A percentile compares a stretch with the other conserved stretches of the same genome.
These are phyloP conservation scores for Phytophthora hybrid DNA, from an alignment of 352 stramenopile species.

Conservation along the genomic window DNA sequence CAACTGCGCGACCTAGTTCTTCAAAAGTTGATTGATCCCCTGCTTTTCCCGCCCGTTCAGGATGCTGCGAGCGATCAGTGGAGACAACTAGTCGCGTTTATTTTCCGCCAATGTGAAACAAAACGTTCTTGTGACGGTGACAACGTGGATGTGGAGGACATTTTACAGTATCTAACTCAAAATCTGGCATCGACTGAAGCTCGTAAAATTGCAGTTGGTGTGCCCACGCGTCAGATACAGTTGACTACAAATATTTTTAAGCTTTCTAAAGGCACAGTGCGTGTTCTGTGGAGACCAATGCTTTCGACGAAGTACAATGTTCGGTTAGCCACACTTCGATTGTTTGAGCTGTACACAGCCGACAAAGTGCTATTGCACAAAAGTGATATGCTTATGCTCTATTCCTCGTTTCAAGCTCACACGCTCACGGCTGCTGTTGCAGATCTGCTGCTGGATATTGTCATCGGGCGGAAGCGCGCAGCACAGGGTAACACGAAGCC, in stretches of 20 bases:
- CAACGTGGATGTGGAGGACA: constrained; percentile 62
- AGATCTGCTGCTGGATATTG: constrained; percentile 69
- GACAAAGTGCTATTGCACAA: constrained; percentile 70
- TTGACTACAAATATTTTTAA: constrained; percentile 48
- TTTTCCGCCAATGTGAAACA: constrained; percentile 59
- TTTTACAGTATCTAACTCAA: constrained; percentile 68
- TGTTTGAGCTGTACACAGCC: constrained; percentile 78
- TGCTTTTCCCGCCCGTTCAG: constrained; percentile 60
- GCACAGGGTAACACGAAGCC: constrained; percentile 17
- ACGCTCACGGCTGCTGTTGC: constrained; percentile 53
- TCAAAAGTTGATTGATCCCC: constrained; percentile 69
- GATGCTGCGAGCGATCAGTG: constrained; percentile 57
- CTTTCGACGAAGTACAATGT: constrained; percentile 53
- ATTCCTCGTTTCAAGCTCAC: constrained; percentile 60
- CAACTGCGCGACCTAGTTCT: constrained; percentile 64
- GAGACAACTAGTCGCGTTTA: constrained; percentile 70
- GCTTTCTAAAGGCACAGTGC: constrained; percentile 71
- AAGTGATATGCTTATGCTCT: constrained; percentile 71
- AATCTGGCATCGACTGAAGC: constrained; percentile 47
- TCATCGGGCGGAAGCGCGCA: constrained; percentile 58
- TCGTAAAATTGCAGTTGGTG: constrained; percentile 30
- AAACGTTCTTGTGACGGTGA: constrained; percentile 16
- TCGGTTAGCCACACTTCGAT: constrained; percentile 61
- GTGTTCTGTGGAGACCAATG: constrained; percentile 74
- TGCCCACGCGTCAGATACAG: constrained; percentile 41